phyloP scores from a whole-genome alignment of 208 protist species.

The Leishmania braziliensis region DNA sequence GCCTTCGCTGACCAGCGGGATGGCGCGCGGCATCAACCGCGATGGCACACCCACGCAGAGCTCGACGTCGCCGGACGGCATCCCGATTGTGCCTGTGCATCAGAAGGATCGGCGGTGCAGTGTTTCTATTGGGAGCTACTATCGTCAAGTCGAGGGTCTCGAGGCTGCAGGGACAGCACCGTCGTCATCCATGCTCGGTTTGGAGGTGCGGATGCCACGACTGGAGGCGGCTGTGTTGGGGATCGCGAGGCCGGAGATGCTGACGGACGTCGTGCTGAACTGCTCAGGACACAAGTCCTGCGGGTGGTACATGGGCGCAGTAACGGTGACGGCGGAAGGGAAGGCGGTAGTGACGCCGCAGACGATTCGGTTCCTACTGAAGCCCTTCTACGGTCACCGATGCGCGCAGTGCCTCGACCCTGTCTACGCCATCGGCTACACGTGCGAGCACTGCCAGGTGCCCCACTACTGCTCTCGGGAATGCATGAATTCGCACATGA shows the following conservation, averaged over 20 bases:
- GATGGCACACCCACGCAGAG: conserved; percentile 43
- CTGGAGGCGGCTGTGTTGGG: conserved; percentile 76
- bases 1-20: conserved; percentile 52
- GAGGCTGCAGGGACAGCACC: conserved; percentile 25
- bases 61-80: conserved; percentile 49
- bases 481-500: conserved; percentile 77
- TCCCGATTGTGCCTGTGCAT: conserved; percentile 70
- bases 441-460: conserved; percentile 76
- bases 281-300: conserved; percentile 75
- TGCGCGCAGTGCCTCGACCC: conserved; percentile 88
- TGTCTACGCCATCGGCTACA: conserved; percentile 81
- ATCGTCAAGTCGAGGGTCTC: conserved; percentile 41
- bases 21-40: conserved; percentile 59
- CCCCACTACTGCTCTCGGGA: conserved; percentile 82
- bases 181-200: conserved; percentile 51
- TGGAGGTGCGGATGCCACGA: conserved; percentile 76
- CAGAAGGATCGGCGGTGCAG: conserved; percentile 55
- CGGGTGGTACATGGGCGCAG: conserved; percentile 82
- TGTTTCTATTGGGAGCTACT: conserved; percentile 61
- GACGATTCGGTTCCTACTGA: conserved; percentile 74
- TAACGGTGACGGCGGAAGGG: conserved; percentile 40
- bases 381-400: conserved; percentile 64
- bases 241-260: conserved; percentile 41
- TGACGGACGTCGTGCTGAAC: conserved; percentile 75
- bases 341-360: conserved; percentile 43